Conservation (phyloP, 1,284 basidiomycete species). For the Flammula alnicola region DNA sequence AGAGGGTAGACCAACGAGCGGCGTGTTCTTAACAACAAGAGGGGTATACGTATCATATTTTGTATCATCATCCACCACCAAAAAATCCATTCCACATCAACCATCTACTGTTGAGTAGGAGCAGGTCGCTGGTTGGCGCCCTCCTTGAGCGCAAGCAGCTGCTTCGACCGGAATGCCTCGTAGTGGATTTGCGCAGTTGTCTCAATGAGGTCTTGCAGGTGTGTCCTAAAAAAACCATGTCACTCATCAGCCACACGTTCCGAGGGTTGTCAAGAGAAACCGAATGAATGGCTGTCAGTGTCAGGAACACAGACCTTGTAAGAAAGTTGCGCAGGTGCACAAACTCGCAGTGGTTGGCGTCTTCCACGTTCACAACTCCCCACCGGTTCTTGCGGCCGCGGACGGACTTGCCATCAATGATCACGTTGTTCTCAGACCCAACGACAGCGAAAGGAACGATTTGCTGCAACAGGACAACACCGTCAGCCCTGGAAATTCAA, state of each 20-base stretch:
- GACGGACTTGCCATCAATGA: conserved; percentile 95
- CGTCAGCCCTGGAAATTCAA: neutral
- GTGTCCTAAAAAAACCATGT: conserved; percentile 61
- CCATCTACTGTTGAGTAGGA: conserved; percentile 31
- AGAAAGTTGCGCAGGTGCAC: conserved; percentile 97
- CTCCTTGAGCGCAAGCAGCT: conserved; percentile 92
- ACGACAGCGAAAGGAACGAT: conserved; percentile 98
- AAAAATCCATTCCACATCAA: neutral
- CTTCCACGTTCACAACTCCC: conserved; percentile 98
- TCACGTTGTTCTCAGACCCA: conserved; percentile 92
- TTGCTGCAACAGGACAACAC: conserved; percentile 51
- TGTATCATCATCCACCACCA: conserved; percentile 12
- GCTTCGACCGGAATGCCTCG: conserved; percentile 99
- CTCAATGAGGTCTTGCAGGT: conserved; percentile 98
- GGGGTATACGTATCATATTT: conserved; percentile 23
- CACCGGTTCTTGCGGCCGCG: conserved; percentile 97
- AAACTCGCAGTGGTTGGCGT: conserved; percentile 98
- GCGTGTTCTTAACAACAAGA: conserved; percentile 15
- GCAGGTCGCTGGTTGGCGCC: conserved; percentile 64
- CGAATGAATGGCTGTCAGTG: neutral
- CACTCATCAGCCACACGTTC: conserved; percentile 3
- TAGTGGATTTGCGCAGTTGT: conserved; percentile 99
- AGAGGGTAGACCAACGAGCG: conserved; percentile 15
- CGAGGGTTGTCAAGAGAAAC: neutral
- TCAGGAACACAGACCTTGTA: conserved; percentile 61